Percentiles rank a stretch among this genome's conserved stretches.
phyloP scores from a whole-genome alignment of 805 yeast species.

The Scheffersomyces ergatensis region DNA sequence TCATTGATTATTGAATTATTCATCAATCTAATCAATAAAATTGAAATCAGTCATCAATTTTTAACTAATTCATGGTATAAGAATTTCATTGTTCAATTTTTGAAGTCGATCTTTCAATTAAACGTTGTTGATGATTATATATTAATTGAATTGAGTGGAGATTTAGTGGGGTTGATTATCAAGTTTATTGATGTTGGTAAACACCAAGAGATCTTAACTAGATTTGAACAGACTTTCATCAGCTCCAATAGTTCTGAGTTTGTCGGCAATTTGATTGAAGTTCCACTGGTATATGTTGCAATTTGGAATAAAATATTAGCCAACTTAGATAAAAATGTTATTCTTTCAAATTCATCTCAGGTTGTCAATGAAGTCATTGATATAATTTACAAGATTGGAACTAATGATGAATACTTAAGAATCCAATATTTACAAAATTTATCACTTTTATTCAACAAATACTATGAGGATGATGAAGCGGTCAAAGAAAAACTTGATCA shows the following conservation, averaged over 20 bases:
- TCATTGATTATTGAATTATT: conserved; percentile 19
- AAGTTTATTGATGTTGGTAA: conserved; percentile 33
- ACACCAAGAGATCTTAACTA: conserved; percentile 47
- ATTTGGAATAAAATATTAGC: conserved; percentile 47
- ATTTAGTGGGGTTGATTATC: conserved; percentile 40
- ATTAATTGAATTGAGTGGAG: conserved; percentile 37
- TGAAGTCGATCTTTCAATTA: conserved; percentile 10
- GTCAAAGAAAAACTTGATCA: neutral
- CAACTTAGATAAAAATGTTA: conserved; percentile 45
- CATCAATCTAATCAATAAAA: conserved; percentile 23
- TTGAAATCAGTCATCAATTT: conserved; percentile 29
- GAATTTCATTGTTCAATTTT: conserved; percentile 41
- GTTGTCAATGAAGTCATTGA: conserved; percentile 8
- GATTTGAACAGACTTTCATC: conserved; percentile 35
- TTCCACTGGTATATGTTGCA: conserved; percentile 32
- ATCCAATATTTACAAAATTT: conserved; percentile 57
- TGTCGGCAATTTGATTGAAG: conserved; percentile 8
- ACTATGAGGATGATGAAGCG: conserved; percentile 9
- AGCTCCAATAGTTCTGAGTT: conserved; percentile 8
- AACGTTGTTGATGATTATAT: conserved; percentile 12
- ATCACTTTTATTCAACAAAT: conserved; percentile 53
- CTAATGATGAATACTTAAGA: conserved; percentile 31
- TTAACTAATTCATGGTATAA: conserved; percentile 42
- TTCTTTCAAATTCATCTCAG: conserved; percentile 4
- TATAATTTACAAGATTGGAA: conserved; percentile 5